Evolutionary conservation across 495 filamentous ascomycete genomes (phyloP).

Genomic region (Pseudevernia furfuracea): DNA sequence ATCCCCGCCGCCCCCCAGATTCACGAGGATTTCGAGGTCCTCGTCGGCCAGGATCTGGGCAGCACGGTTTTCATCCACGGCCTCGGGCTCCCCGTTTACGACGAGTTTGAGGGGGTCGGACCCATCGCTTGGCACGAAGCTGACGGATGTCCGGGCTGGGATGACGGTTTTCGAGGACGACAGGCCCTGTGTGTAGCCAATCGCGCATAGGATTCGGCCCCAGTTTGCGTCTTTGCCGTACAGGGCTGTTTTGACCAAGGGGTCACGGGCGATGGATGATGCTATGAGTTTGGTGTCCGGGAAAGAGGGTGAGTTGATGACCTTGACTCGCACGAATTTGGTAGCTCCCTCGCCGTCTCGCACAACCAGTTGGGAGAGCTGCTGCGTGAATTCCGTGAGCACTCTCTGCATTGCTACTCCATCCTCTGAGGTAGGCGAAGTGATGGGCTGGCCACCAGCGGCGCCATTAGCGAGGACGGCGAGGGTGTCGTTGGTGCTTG

Average conservation of each 20-base stretch:
- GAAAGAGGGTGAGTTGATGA: constrained; percentile 62
- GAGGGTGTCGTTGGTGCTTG: constrained; percentile 93
- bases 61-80: constrained; percentile 70
- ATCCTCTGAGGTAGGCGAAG: constrained; percentile 42
- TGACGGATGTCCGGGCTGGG: constrained; percentile 81
- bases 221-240: constrained; percentile 98
- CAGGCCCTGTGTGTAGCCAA: constrained; percentile 75
- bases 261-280: constrained; percentile 82
- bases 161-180: constrained; percentile 53
- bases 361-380: constrained; percentile 86
- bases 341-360: constrained; percentile 96
- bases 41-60: constrained; percentile 80
- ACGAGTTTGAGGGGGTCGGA: constrained; percentile 73
- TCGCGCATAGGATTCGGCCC: constrained; percentile 93
- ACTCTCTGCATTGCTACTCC: constrained; percentile 63
- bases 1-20: constrained; percentile 47
- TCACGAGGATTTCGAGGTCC: constrained; percentile 72
- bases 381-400: constrained; percentile 68
- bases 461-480: constrained; percentile 91
- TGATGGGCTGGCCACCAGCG: constrained; percentile 64
- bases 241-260: constrained; percentile 92
- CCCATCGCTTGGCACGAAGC: constrained; percentile 82
- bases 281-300: constrained; percentile 63
- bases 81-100: constrained; percentile 84
- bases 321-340: constrained; percentile 93